Evolutionary conservation across 139 green algal genomes (phyloP), one percentile per base, ranked within the genome.

Genomic region (Spirogloea muscicola): DNA sequence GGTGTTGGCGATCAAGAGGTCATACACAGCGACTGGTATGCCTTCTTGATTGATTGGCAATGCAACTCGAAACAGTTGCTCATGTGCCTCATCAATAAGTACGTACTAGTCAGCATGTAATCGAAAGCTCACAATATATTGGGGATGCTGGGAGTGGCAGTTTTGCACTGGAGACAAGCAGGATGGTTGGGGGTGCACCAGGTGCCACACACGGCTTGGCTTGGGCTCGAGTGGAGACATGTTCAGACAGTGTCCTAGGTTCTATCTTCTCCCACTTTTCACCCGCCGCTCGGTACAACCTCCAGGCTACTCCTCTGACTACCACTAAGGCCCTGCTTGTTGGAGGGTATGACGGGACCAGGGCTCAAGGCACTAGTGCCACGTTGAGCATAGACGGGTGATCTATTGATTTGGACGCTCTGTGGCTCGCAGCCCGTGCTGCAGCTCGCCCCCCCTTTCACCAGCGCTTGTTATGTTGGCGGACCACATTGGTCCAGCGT

Each of bases 251-350:
- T 5, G 6, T 68, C 18, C 59, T 68, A 16, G 39, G 37, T 34
- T 51, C 27, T 29, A 46, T 59, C 16, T 57, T 40, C 7, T 39
- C 63, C 31, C 3, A 38, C 37, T 9, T 72, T 39, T 37, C 9
- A 40, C 63, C 63, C 3, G 49, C n/a, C 33, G 63, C 27, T 3
- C 63, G 63, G 36, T 72, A 72, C 63, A 72, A 61, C 10, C 63
- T n/a, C n/a, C n/a, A n/a, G n/a, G n/a, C n/a, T n/a, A n/a, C n/a
- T n/a, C n/a, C n/a, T n/a, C n/a, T n/a, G n/a, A n/a, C n/a, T n/a
- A n/a, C n/a, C n/a, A n/a, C n/a, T n/a, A n/a, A n/a, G n/a, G n/a
- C n/a, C n/a, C n/a, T n/a, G n/a, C n/a, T n/a, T n/a, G n/a, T n/a
- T n/a, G n/a, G n/a, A n/a, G n/a, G n/a, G n/a, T n/a, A n/a, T n/a